A percentile compares a stretch with the other conserved stretches of the same genome.
These are phyloP conservation scores for Pigoraptor vietnamica DNA, from an alignment of 78 protist species.

Conservation along the genomic window DNA sequence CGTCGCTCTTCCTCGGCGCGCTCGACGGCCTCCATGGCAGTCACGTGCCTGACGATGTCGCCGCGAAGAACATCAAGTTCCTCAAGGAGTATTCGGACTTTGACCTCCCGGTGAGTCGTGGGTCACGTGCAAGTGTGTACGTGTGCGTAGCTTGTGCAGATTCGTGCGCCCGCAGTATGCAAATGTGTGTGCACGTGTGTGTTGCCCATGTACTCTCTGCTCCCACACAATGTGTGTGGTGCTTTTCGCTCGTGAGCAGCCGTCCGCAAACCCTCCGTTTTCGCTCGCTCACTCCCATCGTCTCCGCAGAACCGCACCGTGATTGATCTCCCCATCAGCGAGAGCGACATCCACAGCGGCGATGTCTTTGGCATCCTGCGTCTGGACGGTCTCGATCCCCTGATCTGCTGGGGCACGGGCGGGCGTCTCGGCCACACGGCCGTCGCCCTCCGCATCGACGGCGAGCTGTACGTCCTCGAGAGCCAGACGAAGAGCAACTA, in stretches of 20 bases:
- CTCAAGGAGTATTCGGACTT: background rate
- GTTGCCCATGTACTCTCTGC: too few relatives aligned
- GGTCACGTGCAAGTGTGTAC: background rate
- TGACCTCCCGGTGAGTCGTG: background rate
- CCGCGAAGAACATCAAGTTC: slow-evolving; percentile 1
- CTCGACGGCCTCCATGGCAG: background rate
- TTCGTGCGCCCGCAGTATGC: too few relatives aligned
- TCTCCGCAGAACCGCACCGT: background rate
- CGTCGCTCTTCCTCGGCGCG: background rate
- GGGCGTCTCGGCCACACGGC: slow-evolving; percentile 10
- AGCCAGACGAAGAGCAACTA: background rate
- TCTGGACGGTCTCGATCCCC: slow-evolving; percentile 35
- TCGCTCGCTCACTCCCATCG: too few relatives aligned
- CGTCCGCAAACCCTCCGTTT: too few relatives aligned
- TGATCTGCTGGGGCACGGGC: slow-evolving; percentile 19
- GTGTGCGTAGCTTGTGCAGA: background rate
- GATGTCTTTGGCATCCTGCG: slow-evolving; percentile 24
- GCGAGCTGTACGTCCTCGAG: slow-evolving; percentile 24
- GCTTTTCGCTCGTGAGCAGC: too few relatives aligned
- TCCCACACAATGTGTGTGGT: too few relatives aligned
- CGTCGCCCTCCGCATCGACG: slow-evolving; percentile 8
- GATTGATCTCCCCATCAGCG: background rate
- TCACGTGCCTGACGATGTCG: background rate
- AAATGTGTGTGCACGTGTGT: too few relatives aligned
- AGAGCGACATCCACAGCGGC: slow-evolving; percentile 1